Evolutionary conservation across 2,329 filamentous ascomycete species (phyloP).

Genomic region (Talaromyces sp.): DNA sequence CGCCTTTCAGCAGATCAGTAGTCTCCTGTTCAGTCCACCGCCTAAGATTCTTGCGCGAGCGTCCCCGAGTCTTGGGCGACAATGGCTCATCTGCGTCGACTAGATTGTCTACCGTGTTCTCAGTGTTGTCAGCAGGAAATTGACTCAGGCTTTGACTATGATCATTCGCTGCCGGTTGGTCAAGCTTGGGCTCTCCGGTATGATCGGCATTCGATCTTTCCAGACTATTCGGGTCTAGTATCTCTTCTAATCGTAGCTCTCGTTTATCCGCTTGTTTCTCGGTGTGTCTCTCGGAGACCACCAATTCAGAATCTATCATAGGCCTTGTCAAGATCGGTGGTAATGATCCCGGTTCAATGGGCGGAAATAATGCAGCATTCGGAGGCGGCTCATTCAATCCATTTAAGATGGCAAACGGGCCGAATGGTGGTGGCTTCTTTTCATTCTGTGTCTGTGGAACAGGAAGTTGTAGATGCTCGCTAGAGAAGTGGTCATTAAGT

Average conservation of each 20-base stretch:
- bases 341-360: constrained; percentile 53
- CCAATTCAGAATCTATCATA: constrained; percentile 23
- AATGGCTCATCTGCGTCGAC: constrained; percentile 24
- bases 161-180: not conserved
- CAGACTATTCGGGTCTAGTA: constrained; percentile 27
- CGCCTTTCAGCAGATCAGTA: constrained; percentile 55
- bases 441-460: constrained; percentile 48
- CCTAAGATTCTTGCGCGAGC: constrained; percentile 49
- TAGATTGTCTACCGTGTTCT: not conserved
- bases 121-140: not conserved
- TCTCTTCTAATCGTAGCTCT: constrained; percentile 36
- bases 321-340: constrained; percentile 37
- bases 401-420: constrained; percentile 52
- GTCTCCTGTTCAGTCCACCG: constrained; percentile 64
- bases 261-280: constrained; percentile 29
- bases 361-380: constrained; percentile 58
- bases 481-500: constrained; percentile 38
- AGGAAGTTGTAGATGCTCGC: constrained; percentile 47
- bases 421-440: constrained; percentile 43
- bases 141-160: not conserved
- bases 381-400: constrained; percentile 63
- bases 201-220: constrained; percentile 19
- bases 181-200: not conserved
- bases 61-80: constrained; percentile 34
- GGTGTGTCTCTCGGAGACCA: constrained; percentile 19